Conservation (phyloP, 202 grass and related monocot genomes). For the Sporobolus alterniflorus region DNA sequence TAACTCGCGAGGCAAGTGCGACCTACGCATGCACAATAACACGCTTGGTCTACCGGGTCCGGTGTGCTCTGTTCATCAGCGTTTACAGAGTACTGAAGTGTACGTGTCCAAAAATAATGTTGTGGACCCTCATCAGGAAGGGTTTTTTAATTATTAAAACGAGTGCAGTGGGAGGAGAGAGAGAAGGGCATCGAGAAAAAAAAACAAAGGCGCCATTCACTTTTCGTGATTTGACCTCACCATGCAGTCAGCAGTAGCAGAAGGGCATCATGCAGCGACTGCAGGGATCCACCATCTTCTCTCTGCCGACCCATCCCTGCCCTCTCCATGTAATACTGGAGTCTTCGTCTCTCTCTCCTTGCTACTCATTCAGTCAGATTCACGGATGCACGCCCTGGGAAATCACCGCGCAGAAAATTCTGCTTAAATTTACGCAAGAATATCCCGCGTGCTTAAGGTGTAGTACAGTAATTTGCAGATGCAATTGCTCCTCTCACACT, state of each 20-base stretch:
- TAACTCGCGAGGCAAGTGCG: neutral
- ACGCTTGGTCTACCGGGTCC: constrained; percentile 28
- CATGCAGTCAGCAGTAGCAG: constrained; percentile 62
- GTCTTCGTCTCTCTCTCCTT: neutral
- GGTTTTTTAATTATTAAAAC: constrained; percentile 36
- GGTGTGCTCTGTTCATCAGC: constrained; percentile 17
- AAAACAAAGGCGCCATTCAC: constrained; percentile 60
- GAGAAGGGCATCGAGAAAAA: constrained; percentile 52
- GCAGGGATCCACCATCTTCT: constrained; percentile 44
- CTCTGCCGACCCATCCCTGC: constrained; percentile 21
- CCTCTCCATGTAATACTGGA: neutral
- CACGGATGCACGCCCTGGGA: neutral
- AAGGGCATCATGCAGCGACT: constrained; percentile 51
- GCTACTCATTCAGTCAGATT: neutral
- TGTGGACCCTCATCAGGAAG: constrained; percentile 6
- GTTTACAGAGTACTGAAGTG: constrained; percentile 34
- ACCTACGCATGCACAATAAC: neutral
- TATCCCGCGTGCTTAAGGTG: neutral
- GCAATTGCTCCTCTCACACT: too few species aligned
- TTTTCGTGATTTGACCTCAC: constrained; percentile 79
- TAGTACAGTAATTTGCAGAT: neutral
- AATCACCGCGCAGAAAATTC: neutral
- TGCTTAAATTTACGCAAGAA: constrained; percentile 26
- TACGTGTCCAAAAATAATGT: constrained; percentile 57
- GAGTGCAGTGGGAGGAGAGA: constrained; percentile 26